Conservation (phyloP, 495 filamentous ascomycete species). For the Penicillium canariense region DNA sequence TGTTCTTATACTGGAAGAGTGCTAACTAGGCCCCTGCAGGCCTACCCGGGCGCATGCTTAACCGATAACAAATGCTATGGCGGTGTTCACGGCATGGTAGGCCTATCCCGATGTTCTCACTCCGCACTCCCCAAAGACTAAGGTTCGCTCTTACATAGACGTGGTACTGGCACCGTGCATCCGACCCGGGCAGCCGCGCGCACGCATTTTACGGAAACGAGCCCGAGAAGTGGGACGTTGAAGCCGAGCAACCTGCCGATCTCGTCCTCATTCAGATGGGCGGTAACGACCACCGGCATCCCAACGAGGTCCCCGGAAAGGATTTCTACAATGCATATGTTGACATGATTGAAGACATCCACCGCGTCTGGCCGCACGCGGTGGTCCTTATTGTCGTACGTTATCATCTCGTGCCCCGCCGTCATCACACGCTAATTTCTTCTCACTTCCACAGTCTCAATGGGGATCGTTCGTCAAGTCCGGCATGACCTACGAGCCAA, state of each 20-base stretch:
- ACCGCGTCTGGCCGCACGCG: conserved; percentile 59
- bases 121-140: background rate
- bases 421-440: background rate
- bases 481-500: conserved; percentile 54
- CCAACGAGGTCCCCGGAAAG: conserved; percentile 54
- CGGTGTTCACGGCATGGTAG: conserved; percentile 34
- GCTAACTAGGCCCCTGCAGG: conserved; percentile 20
- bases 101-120: background rate
- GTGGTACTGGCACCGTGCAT: conserved; percentile 66
- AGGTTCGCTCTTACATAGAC: conserved; percentile 29
- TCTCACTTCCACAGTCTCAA: conserved; percentile 48
- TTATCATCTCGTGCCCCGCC: background rate
- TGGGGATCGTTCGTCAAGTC: conserved; percentile 57
- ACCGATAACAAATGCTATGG: conserved; percentile 59
- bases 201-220: conserved; percentile 49
- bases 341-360: conserved; percentile 59
- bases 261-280: conserved; percentile 67
- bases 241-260: conserved; percentile 57
- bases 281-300: conserved; percentile 61
- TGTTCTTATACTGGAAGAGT: background rate
- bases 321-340: conserved; percentile 57
- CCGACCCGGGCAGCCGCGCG: conserved; percentile 56
- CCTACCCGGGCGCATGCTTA: conserved; percentile 61
- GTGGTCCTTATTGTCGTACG: conserved; percentile 62
- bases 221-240: conserved; percentile 61